Percentiles rank a stretch among this genome's conserved stretches.
Conservation (phyloP, 176 grass and related monocot species). For the Luzula sylvatica region DNA sequence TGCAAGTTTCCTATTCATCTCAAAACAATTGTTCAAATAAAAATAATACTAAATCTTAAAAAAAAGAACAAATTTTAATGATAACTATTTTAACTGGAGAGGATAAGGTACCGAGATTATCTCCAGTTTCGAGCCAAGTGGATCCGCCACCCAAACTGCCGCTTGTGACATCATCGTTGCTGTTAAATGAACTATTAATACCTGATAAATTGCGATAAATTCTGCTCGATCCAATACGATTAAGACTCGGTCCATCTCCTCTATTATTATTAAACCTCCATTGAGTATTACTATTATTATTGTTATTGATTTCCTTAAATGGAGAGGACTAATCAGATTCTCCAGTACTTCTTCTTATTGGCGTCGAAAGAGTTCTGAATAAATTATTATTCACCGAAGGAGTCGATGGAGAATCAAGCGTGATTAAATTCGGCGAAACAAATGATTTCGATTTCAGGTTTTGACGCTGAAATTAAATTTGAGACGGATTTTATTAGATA, state of each 20-base stretch:
- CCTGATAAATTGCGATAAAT: slow-evolving; percentile 40
- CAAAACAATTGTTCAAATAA: too few species aligned
- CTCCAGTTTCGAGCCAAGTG: slow-evolving; percentile 64
- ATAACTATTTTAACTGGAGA: slow-evolving; percentile 28
- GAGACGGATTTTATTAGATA: too few species aligned
- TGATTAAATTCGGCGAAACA: slow-evolving; percentile 38
- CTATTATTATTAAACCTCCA: slow-evolving; percentile 51
- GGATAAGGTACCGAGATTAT: slow-evolving; percentile 70
- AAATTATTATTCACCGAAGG: neutral
- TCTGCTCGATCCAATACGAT: slow-evolving; percentile 72
- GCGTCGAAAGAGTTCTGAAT: slow-evolving; percentile 15
- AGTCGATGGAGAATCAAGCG: slow-evolving; percentile 28
- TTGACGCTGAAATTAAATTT: slow-evolving; percentile 14
- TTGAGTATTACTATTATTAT: slow-evolving; percentile 36
- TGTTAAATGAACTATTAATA: slow-evolving; percentile 35
- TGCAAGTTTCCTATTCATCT: slow-evolving; percentile 57
- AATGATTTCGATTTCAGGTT: slow-evolving; percentile 65
- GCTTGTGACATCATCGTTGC: slow-evolving; percentile 38
- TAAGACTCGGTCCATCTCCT: slow-evolving; percentile 31
- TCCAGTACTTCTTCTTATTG: slow-evolving; percentile 3
- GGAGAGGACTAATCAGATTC: slow-evolving; percentile 52
- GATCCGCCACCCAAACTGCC: too few species aligned
- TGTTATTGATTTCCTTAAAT: slow-evolving; percentile 38
- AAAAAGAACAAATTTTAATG: neutral
- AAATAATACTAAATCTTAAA: slow-evolving; percentile 26